Evolutionary conservation across 306 rosid genomes (phyloP), one percentile per base, ranked within the genome.

Genomic region (Rosa chinensis): DNA sequence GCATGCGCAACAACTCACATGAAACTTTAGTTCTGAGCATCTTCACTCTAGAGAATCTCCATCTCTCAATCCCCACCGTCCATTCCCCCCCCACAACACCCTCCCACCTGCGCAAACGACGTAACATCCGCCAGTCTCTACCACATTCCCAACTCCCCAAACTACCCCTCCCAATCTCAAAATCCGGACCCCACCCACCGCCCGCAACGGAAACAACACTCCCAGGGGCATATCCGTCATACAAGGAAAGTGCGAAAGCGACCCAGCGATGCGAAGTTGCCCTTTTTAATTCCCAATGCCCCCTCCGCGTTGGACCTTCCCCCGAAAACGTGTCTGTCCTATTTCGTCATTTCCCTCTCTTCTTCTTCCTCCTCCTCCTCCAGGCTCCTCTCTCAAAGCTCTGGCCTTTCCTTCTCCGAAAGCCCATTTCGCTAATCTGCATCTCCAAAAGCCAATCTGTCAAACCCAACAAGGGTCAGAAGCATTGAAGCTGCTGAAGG

Each of bases 211-310:
- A 20, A 12, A 53, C 6, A 56, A 56, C 32, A 43, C 1, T 1
- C 5, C 0, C 0, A 72, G 44, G 85, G 90, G 61, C 45, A 78
- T 5, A 21, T 59, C 4, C n/a, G 73, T 75, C 48, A 25, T 40
- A 10, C 25, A 9, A 1, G 0, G 2, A 0, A 72, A 77, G 66
- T n/a, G 20, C 32, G 86, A 85, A 71, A 82, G 80, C 39, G 50
- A 83, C 70, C 58, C 8, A 20, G 44, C 73, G 79, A 10, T 6
- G 40, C 13, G 17, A 78, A 66, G 21, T 11, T 14, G 28, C 35
- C 61, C 64, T 49, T 86, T 85, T 77, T 64, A 75, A 74, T 84
- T 84, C 58, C 81, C 79, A 66, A 80, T 21, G 83, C 39, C 74
- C 55, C 17, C 37, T 44, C 59, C 12, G 18, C 62, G 73, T 25